Evolutionary conservation across 2,329 filamentous ascomycete genomes (phyloP), one percentile per base, ranked within the genome.

Genomic region (Epicoccum nigrum): DNA sequence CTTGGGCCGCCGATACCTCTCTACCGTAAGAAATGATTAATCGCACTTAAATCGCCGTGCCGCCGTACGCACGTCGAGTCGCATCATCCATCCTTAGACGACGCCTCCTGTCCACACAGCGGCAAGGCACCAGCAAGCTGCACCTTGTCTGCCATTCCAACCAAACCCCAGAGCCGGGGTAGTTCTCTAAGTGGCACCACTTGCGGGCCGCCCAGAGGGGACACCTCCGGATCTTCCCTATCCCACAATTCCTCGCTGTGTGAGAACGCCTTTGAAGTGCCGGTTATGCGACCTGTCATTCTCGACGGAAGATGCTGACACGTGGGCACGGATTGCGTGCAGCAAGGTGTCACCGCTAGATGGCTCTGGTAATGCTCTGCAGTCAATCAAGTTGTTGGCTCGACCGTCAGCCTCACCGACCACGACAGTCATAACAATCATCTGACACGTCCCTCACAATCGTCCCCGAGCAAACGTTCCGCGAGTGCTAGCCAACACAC

Each of bases 251-350:
- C 11, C 13, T 30, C 47, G 17, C 35, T 21, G 19, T 15, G 9
- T 25, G 20, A 20, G 28, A 35, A 35, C 28, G 33, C 39, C 25
- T 28, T 28, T 25, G 27, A 47, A 12, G 32, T 43, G 39, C 27
- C 41, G 28, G 37, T 30, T 37, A 43, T 33, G 43, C 43, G 55
- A 51, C 46, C 51, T 57, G 51, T 55, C 45, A 46, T 50, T 46
- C 49, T 38, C 46, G 27, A 50, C 25, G 38, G n/a, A 32, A 32
- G 38, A 41, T 46, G 51, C 45, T 53, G 55, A 59, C 60, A 63
- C 60, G 58, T 63, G 58, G 56, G 56, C 30, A 34, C 25, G 20
- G 20, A 50, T 46, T 37, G 51, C 47, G 50, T 58, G 54, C 54
- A 59, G 55, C 45, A 49, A 39, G 47, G 48, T 60, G 30, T 25